Percentiles rank a stretch among this genome's conserved stretches.
Conservation (phyloP, 352 stramenopile genomes). For the Globisporangium polare region DNA sequence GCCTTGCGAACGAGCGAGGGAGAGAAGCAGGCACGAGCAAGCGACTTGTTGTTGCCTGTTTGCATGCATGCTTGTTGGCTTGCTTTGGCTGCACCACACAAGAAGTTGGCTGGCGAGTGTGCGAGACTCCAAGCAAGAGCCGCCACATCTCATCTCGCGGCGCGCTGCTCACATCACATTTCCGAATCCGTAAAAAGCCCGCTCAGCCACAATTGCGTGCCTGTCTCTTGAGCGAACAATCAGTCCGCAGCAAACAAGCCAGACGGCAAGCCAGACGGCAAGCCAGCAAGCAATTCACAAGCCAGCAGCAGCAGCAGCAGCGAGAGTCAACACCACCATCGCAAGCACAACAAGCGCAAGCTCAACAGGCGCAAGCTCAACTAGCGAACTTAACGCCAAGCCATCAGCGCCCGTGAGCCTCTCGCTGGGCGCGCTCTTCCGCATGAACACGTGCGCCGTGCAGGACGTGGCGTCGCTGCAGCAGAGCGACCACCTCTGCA, state of each 20-base stretch:
- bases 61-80: background rate
- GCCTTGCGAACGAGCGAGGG: background rate
- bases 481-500: conserved; percentile 65
- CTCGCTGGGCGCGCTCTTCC: background rate
- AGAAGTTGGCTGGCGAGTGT: background rate
- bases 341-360: background rate
- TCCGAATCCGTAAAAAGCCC: background rate
- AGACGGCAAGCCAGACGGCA: background rate
- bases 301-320: too few relatives aligned
- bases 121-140: background rate
- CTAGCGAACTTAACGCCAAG: too few relatives aligned
- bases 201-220: background rate
- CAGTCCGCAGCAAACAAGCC: conserved; percentile 2
- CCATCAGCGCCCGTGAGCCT: background rate
- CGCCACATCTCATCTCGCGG: background rate
- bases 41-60: background rate
- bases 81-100: background rate
- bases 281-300: background rate
- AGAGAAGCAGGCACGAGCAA: background rate
- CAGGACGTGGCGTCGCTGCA: conserved; percentile 53
- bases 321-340: background rate
- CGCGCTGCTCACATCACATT: background rate
- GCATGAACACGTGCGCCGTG: conserved; percentile 68
- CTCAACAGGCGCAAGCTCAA: background rate
- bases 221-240: background rate